Evolutionary conservation across 805 yeast species (phyloP).

Genomic region (Maudiozyma pseudohumilis): DNA sequence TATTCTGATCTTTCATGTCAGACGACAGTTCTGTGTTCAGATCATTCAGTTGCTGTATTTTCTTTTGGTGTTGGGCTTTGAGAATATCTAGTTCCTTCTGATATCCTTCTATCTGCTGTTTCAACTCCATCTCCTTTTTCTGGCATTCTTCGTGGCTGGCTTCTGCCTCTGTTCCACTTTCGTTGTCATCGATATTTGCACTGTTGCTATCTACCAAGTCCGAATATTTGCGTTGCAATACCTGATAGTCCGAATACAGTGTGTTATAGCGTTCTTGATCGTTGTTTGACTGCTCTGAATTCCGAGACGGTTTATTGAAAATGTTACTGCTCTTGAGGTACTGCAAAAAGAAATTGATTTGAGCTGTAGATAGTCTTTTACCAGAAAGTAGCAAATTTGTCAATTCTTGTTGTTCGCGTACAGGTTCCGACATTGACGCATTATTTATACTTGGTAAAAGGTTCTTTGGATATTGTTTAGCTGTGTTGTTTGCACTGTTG

Average conservation of each 20-base stretch:
- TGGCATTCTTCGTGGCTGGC: constrained; percentile 2
- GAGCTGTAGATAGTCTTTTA: constrained; percentile 23
- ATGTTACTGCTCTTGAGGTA: constrained; percentile 11
- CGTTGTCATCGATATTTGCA: neutral
- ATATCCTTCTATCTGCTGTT: constrained; percentile 3
- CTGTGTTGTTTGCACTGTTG: neutral
- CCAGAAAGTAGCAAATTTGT: constrained; percentile 18
- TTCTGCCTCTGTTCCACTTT: neutral
- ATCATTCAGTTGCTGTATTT: constrained; percentile 7
- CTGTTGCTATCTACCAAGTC: constrained; percentile 1
- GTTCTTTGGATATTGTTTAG: constrained; percentile 8
- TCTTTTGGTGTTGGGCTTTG: constrained; percentile 3
- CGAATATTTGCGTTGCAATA: constrained; percentile 1
- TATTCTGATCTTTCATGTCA: neutral
- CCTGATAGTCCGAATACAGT: constrained; percentile 10
- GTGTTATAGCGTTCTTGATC: constrained; percentile 9
- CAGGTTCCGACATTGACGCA: constrained; percentile 22
- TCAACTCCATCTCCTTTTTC: constrained; percentile 3
- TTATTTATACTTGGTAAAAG: constrained; percentile 15
- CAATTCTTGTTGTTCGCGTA: constrained; percentile 25
- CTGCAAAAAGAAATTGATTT: constrained; percentile 15
- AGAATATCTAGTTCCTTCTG: constrained; percentile 1
- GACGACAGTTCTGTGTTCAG: constrained; percentile 4
- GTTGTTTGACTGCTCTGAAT: constrained; percentile 4
- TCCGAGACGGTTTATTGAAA: constrained; percentile 11